These are phyloP conservation scores for Meyerozyma elateridarum DNA, from an alignment of 1,139 yeast species.

Conservation along the genomic window DNA sequence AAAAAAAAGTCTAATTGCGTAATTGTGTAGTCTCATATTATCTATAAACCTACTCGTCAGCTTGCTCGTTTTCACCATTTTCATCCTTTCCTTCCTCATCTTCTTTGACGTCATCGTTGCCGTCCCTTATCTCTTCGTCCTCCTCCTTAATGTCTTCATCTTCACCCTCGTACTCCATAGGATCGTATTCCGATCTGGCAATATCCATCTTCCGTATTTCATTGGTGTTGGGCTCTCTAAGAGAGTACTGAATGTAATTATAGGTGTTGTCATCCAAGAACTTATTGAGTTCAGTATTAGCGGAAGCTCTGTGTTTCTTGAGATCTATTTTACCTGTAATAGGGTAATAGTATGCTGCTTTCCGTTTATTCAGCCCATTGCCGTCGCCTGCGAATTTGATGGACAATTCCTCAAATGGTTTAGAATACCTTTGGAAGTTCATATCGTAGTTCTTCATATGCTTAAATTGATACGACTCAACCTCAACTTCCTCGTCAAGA, in stretches of 20 bases:
- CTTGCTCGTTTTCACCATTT: not conserved
- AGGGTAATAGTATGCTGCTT: conserved; percentile 73
- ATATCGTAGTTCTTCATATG: conserved; percentile 81
- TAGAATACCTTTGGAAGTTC: conserved; percentile 47
- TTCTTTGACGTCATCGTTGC: no score
- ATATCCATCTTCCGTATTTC: conserved; percentile 68
- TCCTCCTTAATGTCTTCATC: conserved; percentile 38
- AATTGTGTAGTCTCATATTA: not conserved
- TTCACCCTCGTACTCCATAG: conserved; percentile 62
- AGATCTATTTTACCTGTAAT: conserved; percentile 73
- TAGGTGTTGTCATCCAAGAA: conserved; percentile 48
- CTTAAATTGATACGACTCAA: conserved; percentile 46
- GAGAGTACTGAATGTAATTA: conserved; percentile 53
- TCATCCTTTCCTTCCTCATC: not conserved
- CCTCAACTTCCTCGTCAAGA: conserved; percentile 38
- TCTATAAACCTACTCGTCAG: not conserved
- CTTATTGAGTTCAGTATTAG: conserved; percentile 44
- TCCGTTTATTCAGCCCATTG: conserved; percentile 33
- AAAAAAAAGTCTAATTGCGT: conserved; percentile 4
- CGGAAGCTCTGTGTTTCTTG: conserved; percentile 71
- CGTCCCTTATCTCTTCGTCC: conserved; percentile 15
- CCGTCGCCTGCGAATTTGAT: conserved; percentile 41
- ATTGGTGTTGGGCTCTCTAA: conserved; percentile 70
- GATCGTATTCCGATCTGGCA: conserved; percentile 66
- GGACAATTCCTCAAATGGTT: conserved; percentile 42